Percentiles rank a stretch among this genome's conserved stretches.
Evolutionary conservation across 2,329 filamentous ascomycete species (phyloP).

Genomic region (Teratosphaeria zuluensis): DNA sequence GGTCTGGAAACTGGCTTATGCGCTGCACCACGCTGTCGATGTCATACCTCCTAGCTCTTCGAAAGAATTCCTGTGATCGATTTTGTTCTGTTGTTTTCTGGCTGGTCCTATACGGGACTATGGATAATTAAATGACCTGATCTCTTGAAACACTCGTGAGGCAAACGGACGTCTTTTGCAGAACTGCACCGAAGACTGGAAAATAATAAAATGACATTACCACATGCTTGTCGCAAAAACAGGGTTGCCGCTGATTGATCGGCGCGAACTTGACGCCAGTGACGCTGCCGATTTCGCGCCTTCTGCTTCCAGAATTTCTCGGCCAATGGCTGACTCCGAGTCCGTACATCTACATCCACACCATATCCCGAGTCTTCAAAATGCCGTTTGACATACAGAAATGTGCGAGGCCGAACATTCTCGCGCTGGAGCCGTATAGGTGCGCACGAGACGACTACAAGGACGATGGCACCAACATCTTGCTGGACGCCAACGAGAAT

Average conservation of each 20-base stretch:
- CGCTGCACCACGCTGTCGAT: not conserved
- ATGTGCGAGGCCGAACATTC: constrained; percentile 44
- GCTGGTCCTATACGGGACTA: not conserved
- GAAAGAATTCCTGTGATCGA: not conserved
- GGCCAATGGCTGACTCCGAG: not conserved
- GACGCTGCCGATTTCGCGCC: no score
- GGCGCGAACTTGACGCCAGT: not conserved
- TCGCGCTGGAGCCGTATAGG: constrained; percentile 44
- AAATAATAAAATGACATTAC: not conserved
- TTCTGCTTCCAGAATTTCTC: not conserved
- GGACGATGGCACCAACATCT: constrained; percentile 89
- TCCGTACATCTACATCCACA: not conserved
- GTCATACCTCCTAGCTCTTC: not conserved
- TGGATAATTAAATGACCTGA: no score
- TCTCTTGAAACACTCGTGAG: no score
- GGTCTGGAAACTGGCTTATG: not conserved
- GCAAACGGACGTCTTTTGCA: not conserved
- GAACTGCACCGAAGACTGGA: not conserved
- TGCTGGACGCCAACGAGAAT: constrained; percentile 97
- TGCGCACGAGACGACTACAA: constrained; percentile 75
- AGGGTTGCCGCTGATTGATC: not conserved
- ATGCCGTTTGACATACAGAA: constrained; percentile 39
- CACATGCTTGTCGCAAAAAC: not conserved
- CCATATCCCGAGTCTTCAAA: constrained; percentile 9
- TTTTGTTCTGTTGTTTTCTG: not conserved